Percentiles rank a stretch among this genome's conserved stretches.
Conservation (phyloP, 352 stramenopile genomes). For the Aphanomyces stellatus region DNA sequence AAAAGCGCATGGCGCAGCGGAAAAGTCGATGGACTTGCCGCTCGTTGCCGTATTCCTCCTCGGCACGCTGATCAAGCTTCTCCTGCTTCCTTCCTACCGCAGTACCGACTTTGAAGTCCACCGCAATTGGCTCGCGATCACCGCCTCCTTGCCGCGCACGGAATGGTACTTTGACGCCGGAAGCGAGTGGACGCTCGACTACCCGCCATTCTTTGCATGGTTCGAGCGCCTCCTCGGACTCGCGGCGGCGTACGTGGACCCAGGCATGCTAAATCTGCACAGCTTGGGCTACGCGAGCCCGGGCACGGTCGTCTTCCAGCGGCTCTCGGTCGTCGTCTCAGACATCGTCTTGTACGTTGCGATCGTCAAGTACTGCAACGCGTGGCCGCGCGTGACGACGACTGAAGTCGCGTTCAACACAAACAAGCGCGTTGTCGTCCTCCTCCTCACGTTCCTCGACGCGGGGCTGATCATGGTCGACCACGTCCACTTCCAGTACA, state of each 20-base stretch:
- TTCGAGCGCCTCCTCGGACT: constrained; percentile 90
- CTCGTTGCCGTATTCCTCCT: constrained; percentile 19
- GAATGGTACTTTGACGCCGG: constrained; percentile 95
- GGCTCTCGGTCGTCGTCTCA: constrained; percentile 85
- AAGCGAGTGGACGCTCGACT: constrained; percentile 97
- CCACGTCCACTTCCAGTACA: constrained; percentile 99
- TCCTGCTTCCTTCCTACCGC: constrained; percentile 90
- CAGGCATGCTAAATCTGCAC: constrained; percentile 56
- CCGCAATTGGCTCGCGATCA: constrained; percentile 97
- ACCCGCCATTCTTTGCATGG: constrained; percentile 96
- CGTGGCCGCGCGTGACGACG: constrained; percentile 71
- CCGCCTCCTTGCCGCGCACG: constrained; percentile 68
- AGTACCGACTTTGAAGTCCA: constrained; percentile 98
- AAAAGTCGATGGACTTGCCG: constrained; percentile 14
- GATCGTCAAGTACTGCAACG: constrained; percentile 62
- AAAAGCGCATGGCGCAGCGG: background rate
- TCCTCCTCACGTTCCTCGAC: constrained; percentile 88
- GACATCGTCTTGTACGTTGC: constrained; percentile 87
- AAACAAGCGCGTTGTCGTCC: constrained; percentile 49
- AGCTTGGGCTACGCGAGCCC: constrained; percentile 44
- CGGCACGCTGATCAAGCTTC: constrained; percentile 51
- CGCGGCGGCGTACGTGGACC: constrained; percentile 45
- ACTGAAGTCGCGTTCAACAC: constrained; percentile 33
- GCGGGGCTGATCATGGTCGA: constrained; percentile 93
- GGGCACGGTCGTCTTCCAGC: constrained; percentile 85